phyloP scores from a whole-genome alignment of 1,139 yeast genomes.

The Chernovozyma sophiae-reginae region DNA sequence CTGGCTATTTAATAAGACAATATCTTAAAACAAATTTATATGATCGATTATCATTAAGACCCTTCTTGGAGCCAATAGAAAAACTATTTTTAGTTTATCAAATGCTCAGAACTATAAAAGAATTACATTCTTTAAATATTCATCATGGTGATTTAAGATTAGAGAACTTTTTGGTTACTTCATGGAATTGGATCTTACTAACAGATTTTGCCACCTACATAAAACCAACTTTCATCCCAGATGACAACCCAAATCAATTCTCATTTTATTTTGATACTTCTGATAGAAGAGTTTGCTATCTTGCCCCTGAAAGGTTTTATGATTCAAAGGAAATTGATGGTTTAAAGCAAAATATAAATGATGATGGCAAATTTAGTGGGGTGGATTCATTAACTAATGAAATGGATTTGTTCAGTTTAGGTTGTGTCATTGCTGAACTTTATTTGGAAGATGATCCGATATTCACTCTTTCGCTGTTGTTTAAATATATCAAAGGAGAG shows the following conservation, averaged over 20 bases:
- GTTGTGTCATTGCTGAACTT: conserved; percentile 90
- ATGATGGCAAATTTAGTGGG: conserved; percentile 25
- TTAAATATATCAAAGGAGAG: conserved; percentile 72
- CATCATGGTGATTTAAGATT: conserved; percentile 90
- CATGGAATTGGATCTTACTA: conserved; percentile 84
- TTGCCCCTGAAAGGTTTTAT: conserved; percentile 91
- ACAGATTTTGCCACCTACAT: conserved; percentile 74
- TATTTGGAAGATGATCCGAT: conserved; percentile 83
- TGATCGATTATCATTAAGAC: conserved; percentile 83
- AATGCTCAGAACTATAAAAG: conserved; percentile 54
- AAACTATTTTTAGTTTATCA: conserved; percentile 84
- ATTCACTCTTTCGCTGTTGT: conserved; percentile 81
- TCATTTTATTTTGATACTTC: conserved; percentile 91
- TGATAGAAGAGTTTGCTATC: conserved; percentile 78
- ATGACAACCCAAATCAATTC: conserved; percentile 91
- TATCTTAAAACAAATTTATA: conserved; percentile 72
- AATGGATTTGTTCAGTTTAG: conserved; percentile 88
- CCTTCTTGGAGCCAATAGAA: conserved; percentile 79
- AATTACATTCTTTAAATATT: conserved; percentile 58
- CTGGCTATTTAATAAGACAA: conserved; percentile 86
- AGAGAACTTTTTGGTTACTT: conserved; percentile 81
- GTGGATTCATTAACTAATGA: conserved; percentile 45
- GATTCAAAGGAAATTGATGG: conserved; percentile 19
- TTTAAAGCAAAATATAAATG: conserved; percentile 17
- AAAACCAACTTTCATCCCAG: conserved; percentile 86